Evolutionary conservation across 2,329 filamentous ascomycete genomes (phyloP).

Genomic region (Colletotrichum chlorophyti): DNA sequence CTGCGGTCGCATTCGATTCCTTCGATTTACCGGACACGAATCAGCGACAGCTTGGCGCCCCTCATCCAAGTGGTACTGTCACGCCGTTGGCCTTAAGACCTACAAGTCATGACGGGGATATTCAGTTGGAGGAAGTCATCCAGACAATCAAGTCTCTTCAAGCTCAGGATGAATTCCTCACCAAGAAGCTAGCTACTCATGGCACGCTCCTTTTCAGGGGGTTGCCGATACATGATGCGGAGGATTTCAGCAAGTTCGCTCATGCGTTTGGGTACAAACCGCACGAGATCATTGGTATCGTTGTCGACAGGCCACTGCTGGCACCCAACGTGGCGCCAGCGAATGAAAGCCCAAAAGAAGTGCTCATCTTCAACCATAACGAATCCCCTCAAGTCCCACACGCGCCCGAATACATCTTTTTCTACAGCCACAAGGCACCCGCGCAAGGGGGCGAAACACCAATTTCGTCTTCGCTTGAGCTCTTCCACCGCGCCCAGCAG

Average conservation of each 20-base stretch:
- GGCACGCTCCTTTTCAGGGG: constrained; percentile 54
- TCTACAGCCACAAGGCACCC: constrained; percentile 50
- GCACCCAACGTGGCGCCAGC: constrained; percentile 39
- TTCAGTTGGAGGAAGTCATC: neutral
- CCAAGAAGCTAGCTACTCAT: constrained; percentile 49
- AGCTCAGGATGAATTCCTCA: constrained; percentile 35
- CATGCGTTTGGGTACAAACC: constrained; percentile 52
- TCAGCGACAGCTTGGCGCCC: neutral
- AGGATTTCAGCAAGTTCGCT: constrained; percentile 55
- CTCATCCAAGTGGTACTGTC: neutral
- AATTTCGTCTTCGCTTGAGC: constrained; percentile 54
- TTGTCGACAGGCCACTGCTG: constrained; percentile 47
- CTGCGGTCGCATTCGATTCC: neutral
- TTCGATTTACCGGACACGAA: neutral
- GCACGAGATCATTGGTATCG: constrained; percentile 59
- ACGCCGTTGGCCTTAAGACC: neutral
- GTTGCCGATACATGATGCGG: constrained; percentile 50
- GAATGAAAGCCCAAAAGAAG: constrained; percentile 54
- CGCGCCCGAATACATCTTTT: constrained; percentile 58
- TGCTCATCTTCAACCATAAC: constrained; percentile 57
- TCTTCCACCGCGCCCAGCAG: constrained; percentile 49
- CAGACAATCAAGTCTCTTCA: constrained; percentile 1
- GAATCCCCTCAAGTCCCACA: constrained; percentile 58
- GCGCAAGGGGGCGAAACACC: constrained; percentile 47
- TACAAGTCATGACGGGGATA: neutral